phyloP scores from a whole-genome alignment of 768 basidiomycete genomes.

The Gelatoporia subvermispora region DNA sequence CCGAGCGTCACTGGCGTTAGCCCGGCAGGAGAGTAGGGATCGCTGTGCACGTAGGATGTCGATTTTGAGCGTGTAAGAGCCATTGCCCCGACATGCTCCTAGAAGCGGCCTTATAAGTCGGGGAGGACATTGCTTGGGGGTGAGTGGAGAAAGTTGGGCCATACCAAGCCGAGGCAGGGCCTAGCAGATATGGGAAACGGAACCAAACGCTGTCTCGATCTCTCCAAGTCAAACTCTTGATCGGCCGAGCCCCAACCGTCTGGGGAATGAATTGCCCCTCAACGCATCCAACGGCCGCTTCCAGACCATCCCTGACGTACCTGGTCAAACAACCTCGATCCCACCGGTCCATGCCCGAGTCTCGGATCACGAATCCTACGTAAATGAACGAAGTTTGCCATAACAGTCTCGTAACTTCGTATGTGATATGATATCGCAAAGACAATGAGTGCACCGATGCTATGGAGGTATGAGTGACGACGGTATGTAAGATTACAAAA shows the following conservation, averaged over 20 bases:
- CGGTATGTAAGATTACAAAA: background rate
- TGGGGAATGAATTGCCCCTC: too few relatives aligned
- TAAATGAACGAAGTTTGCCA: too few relatives aligned
- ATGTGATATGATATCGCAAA: background rate
- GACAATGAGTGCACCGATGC: background rate
- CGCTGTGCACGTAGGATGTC: constrained; percentile 16
- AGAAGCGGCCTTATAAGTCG: background rate
- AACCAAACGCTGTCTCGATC: too few relatives aligned
- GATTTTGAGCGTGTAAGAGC: constrained; percentile 28
- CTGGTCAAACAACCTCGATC: too few relatives aligned
- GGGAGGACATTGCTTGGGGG: background rate
- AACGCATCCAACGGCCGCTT: too few relatives aligned
- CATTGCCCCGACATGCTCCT: constrained; percentile 13
- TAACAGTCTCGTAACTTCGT: too few relatives aligned
- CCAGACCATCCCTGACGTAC: too few relatives aligned
- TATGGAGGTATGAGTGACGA: background rate
- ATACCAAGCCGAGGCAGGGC: too few relatives aligned
- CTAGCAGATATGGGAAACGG: constrained; percentile 4
- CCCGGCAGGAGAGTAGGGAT: background rate
- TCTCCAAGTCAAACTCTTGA: too few relatives aligned
- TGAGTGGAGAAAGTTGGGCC: constrained; percentile 20
- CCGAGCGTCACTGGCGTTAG: constrained; percentile 2
- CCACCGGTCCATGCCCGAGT: too few relatives aligned
- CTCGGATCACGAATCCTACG: too few relatives aligned
- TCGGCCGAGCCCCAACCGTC: too few relatives aligned